Conservation (phyloP, 371 early-diverging fungal species). For the Mucor velutinosus region DNA sequence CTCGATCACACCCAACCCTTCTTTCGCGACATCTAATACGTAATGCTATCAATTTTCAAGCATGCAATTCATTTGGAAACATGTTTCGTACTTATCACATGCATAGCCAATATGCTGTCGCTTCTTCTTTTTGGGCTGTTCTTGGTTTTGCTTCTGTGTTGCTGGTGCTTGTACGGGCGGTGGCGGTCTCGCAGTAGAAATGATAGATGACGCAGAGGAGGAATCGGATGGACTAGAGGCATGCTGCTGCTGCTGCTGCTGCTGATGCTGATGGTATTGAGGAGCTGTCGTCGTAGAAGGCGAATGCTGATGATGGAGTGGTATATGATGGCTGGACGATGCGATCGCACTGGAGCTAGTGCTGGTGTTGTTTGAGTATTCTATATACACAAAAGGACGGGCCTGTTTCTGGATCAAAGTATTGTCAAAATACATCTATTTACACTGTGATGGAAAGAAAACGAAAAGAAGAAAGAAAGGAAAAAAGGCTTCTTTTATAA, state of each 20-base stretch:
- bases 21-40: constrained; percentile 36
- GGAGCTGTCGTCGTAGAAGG: too few species aligned
- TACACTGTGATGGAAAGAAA: background rate
- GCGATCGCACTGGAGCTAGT: background rate
- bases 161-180: background rate
- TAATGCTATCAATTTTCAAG: background rate
- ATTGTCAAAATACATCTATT: constrained; percentile 15
- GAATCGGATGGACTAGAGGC: constrained; percentile 9
- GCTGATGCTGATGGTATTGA: background rate
- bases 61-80: background rate
- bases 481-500: background rate
- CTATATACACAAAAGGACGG: constrained; percentile 19
- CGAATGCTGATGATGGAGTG: too few species aligned
- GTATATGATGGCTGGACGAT: too few species aligned
- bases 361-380: constrained; percentile 8
- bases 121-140: constrained; percentile 26
- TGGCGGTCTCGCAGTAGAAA: background rate
- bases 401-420: constrained; percentile 9
- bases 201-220: background rate
- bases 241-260: background rate
- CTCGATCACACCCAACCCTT: constrained; percentile 39
- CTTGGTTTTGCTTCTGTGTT: background rate
- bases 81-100: constrained; percentile 36
- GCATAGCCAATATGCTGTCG: constrained; percentile 40
- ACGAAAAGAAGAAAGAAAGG: background rate